phyloP scores from a whole-genome alignment of 164 flowering plant genomes.

The Vitis rotundifolia region DNA sequence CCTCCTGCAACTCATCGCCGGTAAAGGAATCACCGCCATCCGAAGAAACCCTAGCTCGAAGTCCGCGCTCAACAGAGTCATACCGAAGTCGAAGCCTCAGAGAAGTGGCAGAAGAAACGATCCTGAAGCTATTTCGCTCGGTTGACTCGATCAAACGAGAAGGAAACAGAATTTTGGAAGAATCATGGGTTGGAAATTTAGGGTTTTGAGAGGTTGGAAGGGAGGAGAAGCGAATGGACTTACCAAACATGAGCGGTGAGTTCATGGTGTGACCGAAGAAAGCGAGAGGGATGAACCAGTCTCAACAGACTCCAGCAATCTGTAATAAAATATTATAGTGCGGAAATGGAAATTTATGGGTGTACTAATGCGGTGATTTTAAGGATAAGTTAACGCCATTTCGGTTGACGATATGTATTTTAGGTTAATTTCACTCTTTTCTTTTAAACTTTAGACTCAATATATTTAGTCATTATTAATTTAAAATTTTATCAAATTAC shows the following conservation, averaged over 20 bases:
- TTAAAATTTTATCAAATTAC: too few species aligned
- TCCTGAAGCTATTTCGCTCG: background rate
- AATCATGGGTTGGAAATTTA: background rate
- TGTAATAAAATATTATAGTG: too few species aligned
- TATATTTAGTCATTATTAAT: too few species aligned
- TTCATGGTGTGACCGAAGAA: conserved; percentile 12
- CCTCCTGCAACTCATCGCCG: conserved; percentile 17
- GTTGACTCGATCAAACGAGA: background rate
- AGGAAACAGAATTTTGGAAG: background rate
- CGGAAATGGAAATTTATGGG: too few species aligned
- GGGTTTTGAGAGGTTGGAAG: background rate
- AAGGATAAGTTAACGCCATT: too few species aligned
- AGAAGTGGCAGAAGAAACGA: background rate
- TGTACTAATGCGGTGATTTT: too few species aligned
- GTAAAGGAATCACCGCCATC: conserved; percentile 26
- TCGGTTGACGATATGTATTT: too few species aligned
- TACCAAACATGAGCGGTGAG: conserved; percentile 16
- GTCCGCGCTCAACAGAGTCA: background rate
- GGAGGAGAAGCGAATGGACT: background rate
- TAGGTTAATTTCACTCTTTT: too few species aligned
- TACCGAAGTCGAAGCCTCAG: conserved; percentile 1
- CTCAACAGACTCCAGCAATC: too few species aligned
- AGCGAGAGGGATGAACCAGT: background rate
- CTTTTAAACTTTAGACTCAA: too few species aligned
- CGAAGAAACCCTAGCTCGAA: conserved; percentile 34